Evolutionary conservation across 768 basidiomycete genomes (phyloP).

Genomic region (Holtermanniella nyarrowii): DNA sequence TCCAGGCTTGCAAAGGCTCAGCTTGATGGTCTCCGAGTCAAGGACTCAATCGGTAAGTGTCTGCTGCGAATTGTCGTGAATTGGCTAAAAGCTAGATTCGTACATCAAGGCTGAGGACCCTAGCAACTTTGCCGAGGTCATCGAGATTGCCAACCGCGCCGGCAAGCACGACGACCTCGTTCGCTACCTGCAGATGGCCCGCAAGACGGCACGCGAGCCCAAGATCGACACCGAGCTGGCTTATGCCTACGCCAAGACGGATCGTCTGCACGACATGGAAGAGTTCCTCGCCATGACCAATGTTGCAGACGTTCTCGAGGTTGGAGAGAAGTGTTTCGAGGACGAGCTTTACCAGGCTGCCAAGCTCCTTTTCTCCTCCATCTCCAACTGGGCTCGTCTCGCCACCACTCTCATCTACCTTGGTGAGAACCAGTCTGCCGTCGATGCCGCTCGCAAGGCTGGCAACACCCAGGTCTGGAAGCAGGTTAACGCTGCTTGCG

Average conservation of each 20-base stretch:
- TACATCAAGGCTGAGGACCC: conserved; percentile 97
- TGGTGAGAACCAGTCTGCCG: conserved; percentile 93
- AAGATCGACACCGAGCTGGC: conserved; percentile 97
- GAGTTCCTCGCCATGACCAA: conserved; percentile 98
- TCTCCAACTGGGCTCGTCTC: conserved; percentile 96
- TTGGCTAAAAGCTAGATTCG: conserved; percentile 50
- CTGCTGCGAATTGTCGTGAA: neutral
- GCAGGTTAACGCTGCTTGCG: conserved; percentile 95
- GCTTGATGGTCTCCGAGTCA: conserved; percentile 92
- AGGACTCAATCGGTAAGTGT: conserved; percentile 80
- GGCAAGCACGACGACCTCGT: conserved; percentile 88
- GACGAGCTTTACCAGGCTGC: conserved; percentile 96
- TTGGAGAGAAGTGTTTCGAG: conserved; percentile 99
- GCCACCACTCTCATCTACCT: conserved; percentile 98
- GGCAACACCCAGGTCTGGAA: conserved; percentile 99
- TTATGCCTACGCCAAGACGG: conserved; percentile 87
- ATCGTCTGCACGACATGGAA: conserved; percentile 95
- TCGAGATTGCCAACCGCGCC: conserved; percentile 88
- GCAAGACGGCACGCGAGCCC: conserved; percentile 90
- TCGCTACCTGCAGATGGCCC: conserved; percentile 95
- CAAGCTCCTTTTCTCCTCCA: conserved; percentile 87
- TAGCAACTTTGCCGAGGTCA: conserved; percentile 84
- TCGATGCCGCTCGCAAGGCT: conserved; percentile 97
- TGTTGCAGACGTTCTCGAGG: conserved; percentile 89
- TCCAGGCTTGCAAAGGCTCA: conserved; percentile 96